Percentiles rank a stretch among this genome's conserved stretches.
These are phyloP conservation scores for Taphrina wiesneri DNA, from an alignment of 1,139 yeast species.

Conservation along the genomic window DNA sequence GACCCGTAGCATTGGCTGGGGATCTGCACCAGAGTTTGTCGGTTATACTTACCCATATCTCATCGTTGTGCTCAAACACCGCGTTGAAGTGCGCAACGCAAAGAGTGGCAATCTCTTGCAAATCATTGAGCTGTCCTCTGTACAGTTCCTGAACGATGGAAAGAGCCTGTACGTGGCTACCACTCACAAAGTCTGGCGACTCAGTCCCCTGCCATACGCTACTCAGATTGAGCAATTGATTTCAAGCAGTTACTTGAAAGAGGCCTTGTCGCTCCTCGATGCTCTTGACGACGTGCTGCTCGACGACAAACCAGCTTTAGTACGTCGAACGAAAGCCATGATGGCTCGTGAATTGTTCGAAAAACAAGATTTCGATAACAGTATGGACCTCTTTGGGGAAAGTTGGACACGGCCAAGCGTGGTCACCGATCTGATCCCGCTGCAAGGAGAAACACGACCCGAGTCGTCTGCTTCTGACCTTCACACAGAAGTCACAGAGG, in stretches of 20 bases:
- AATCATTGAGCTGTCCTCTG: conserved; percentile 35
- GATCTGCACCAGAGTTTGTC: conserved; percentile 42
- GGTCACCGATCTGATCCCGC: conserved; percentile 54
- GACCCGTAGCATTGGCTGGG: conserved; percentile 40
- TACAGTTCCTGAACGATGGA: conserved; percentile 37
- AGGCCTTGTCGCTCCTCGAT: conserved; percentile 52
- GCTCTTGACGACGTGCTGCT: conserved; percentile 46
- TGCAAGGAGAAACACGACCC: conserved; percentile 11
- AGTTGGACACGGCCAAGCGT: conserved; percentile 60
- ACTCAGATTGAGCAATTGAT: conserved; percentile 44
- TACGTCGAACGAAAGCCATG: conserved; percentile 53
- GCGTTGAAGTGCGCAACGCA: conserved; percentile 38
- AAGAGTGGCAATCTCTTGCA: conserved; percentile 37
- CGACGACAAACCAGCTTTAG: conserved; percentile 45
- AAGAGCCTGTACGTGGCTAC: conserved; percentile 42
- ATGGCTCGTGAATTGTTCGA: conserved; percentile 49
- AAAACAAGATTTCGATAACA: conserved; percentile 45
- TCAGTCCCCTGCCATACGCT: conserved; percentile 43
- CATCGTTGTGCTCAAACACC: conserved; percentile 41
- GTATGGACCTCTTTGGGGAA: conserved; percentile 54
- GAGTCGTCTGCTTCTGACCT: conserved; percentile 43
- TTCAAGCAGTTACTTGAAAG: conserved; percentile 42
- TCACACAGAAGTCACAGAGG: background rate
- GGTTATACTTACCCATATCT: conserved; percentile 46
- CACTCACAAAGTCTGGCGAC: conserved; percentile 41